phyloP scores from a whole-genome alignment of 768 basidiomycete genomes.

The Agrocybe chaxingu region DNA sequence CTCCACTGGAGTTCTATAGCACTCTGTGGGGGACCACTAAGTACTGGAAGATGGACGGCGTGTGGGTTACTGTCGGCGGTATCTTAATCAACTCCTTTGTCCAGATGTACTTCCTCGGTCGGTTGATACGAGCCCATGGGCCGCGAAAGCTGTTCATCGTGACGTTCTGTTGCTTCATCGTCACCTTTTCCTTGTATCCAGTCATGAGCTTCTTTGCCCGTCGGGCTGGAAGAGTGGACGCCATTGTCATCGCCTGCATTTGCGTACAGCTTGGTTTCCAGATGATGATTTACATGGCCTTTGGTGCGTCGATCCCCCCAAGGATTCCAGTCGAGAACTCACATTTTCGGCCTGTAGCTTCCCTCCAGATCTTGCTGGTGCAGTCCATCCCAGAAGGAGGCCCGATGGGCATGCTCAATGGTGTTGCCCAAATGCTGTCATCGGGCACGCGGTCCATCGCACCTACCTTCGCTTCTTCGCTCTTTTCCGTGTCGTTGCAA shows the following conservation, averaged over 20 bases:
- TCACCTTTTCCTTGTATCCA: constrained; percentile 29
- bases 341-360: constrained; percentile 30
- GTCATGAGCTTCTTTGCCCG: constrained; percentile 30
- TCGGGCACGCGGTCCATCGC: constrained; percentile 48
- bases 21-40: too few species aligned
- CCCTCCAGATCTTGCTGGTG: constrained; percentile 41
- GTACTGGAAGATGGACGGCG: too few species aligned
- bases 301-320: constrained; percentile 25
- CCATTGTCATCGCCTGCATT: constrained; percentile 26
- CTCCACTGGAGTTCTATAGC: too few species aligned
- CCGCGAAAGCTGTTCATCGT: constrained; percentile 29
- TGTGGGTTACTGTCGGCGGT: too few species aligned
- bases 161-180: constrained; percentile 21
- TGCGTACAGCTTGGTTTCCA: constrained; percentile 28
- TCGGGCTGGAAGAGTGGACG: constrained; percentile 30
- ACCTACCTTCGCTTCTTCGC: constrained; percentile 50
- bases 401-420: constrained; percentile 50
- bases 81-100: constrained; percentile 15
- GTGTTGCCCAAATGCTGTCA: constrained; percentile 51
- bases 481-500: constrained; percentile 52
- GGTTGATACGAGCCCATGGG: constrained; percentile 15
- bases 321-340: neutral
- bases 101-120: constrained; percentile 14
- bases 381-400: constrained; percentile 37
- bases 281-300: constrained; percentile 28